A percentile compares a stretch with the other conserved stretches of the same genome.
Evolutionary conservation across 2,329 filamentous ascomycete species (phyloP).

Genomic region (Passalora sequoiae): DNA sequence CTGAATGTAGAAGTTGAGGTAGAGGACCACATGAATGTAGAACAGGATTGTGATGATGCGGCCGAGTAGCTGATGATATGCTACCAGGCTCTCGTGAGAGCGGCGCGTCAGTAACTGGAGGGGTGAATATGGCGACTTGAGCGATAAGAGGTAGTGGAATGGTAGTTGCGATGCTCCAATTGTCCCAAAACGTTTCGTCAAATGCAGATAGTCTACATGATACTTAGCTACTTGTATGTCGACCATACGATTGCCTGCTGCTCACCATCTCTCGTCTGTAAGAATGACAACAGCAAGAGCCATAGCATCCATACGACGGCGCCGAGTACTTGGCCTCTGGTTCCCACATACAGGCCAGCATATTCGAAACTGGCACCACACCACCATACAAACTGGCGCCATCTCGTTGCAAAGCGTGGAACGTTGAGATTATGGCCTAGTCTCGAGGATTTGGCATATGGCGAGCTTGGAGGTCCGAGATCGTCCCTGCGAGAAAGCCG

Average conservation of each 20-base stretch:
- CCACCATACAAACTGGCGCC: slow-evolving; percentile 35
- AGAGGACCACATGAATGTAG: slow-evolving; percentile 49
- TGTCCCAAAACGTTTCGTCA: slow-evolving; percentile 58
- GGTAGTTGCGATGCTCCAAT: slow-evolving; percentile 57
- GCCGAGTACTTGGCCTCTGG: slow-evolving; percentile 47
- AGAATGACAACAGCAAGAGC: slow-evolving; percentile 48
- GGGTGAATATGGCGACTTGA: slow-evolving; percentile 48
- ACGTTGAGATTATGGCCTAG: slow-evolving; percentile 7
- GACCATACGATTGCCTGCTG: not conserved
- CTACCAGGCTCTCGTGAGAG: slow-evolving; percentile 53
- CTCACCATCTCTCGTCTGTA: slow-evolving; percentile 52
- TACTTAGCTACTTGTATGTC: not conserved
- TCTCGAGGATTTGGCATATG: slow-evolving; percentile 35
- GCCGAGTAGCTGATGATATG: slow-evolving; percentile 54
- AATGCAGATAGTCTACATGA: slow-evolving; percentile 54
- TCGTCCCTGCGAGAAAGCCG: slow-evolving; percentile 1
- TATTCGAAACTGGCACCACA: slow-evolving; percentile 21
- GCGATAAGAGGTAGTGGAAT: slow-evolving; percentile 54
- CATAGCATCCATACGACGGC: slow-evolving; percentile 48
- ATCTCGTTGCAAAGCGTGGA: slow-evolving; percentile 3
- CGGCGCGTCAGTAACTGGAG: slow-evolving; percentile 50
- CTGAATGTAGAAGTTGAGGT: slow-evolving; percentile 54
- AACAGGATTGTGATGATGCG: slow-evolving; percentile 51
- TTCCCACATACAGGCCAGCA: slow-evolving; percentile 41
- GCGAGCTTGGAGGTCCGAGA: slow-evolving; percentile 38